Percentiles rank a stretch among this genome's conserved stretches.
These are phyloP conservation scores for Phlebiopsis gigantea DNA, from an alignment of 768 basidiomycete genomes.

Conservation along the genomic window DNA sequence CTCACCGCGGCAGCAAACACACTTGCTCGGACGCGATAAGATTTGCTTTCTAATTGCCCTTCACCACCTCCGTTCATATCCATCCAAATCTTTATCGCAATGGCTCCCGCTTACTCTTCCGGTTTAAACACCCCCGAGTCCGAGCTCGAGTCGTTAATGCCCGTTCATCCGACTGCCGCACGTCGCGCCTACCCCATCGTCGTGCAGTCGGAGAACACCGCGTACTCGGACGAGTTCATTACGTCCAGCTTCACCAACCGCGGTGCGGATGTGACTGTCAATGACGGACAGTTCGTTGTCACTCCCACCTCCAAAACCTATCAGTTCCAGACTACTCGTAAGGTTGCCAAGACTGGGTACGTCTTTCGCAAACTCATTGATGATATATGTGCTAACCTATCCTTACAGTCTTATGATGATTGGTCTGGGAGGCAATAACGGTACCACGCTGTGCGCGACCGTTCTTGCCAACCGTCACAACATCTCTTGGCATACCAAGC, in stretches of 20 bases:
- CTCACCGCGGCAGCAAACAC: constrained; percentile 84
- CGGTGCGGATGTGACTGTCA: constrained; percentile 62
- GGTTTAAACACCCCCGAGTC: constrained; percentile 72
- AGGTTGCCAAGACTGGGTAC: constrained; percentile 89
- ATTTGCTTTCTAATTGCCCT: constrained; percentile 30
- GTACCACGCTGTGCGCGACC: constrained; percentile 88
- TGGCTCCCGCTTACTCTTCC: constrained; percentile 54
- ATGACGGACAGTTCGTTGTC: constrained; percentile 71
- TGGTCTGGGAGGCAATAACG: constrained; percentile 97
- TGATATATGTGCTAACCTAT: constrained; percentile 7
- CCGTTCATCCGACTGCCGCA: constrained; percentile 81
- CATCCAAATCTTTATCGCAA: constrained; percentile 28
- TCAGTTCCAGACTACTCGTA: constrained; percentile 87
- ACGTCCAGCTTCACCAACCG: constrained; percentile 80
- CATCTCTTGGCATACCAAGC: constrained; percentile 93
- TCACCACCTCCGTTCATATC: constrained; percentile 21
- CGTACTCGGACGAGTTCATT: constrained; percentile 79
- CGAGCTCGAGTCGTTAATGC: constrained; percentile 61
- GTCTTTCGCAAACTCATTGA: constrained; percentile 25
- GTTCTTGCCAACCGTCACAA: constrained; percentile 94
- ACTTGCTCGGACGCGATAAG: constrained; percentile 64
- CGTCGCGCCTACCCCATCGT: constrained; percentile 73
- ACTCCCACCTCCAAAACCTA: constrained; percentile 75
- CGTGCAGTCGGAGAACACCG: constrained; percentile 77
- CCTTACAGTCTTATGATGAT: constrained; percentile 85